A percentile compares a stretch with the other conserved stretches of the same genome.
Conservation (phyloP, 2,329 filamentous ascomycete genomes). For the Diaporthe sp. region DNA sequence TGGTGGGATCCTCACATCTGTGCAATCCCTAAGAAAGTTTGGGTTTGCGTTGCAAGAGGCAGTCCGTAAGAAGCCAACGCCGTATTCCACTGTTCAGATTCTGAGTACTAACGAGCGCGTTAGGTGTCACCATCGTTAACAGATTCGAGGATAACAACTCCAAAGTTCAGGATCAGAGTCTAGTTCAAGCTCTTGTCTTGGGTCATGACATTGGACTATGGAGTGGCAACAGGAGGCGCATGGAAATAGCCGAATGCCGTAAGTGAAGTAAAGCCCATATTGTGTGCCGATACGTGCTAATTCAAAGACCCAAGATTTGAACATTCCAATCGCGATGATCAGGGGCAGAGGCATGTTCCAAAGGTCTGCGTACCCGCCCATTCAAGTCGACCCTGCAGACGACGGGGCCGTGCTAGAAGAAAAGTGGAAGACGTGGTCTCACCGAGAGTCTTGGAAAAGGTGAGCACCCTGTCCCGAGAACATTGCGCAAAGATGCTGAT, state of each 20-base stretch:
- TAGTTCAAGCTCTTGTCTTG: conserved; percentile 60
- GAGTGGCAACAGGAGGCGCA: conserved; percentile 65
- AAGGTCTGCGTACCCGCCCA: conserved; percentile 61
- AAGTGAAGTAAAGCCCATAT: conserved; percentile 34
- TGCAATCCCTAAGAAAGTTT: conserved; percentile 68
- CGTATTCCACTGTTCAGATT: neutral
- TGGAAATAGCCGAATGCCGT: conserved; percentile 67
- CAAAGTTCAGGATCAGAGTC: conserved; percentile 56
- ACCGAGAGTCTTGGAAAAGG: conserved; percentile 75
- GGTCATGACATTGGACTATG: conserved; percentile 62
- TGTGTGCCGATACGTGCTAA: neutral
- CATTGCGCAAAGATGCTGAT: neutral
- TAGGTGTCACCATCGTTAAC: conserved; percentile 46
- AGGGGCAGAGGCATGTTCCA: conserved; percentile 69
- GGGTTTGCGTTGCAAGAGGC: conserved; percentile 66
- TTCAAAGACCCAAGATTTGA: conserved; percentile 36
- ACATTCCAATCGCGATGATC: conserved; percentile 55
- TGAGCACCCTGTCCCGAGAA: conserved; percentile 38
- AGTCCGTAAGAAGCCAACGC: conserved; percentile 50
- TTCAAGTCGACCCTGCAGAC: conserved; percentile 64
- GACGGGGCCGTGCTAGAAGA: conserved; percentile 65
- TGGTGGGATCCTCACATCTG: conserved; percentile 69
- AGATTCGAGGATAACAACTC: conserved; percentile 62
- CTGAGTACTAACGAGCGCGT: conserved; percentile 26
- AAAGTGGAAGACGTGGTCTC: conserved; percentile 75